A percentile compares a stretch with the other conserved stretches of the same genome.
Evolutionary conservation across 2,329 filamentous ascomycete genomes (phyloP).

Genomic region (Alternaria tenuissima): DNA sequence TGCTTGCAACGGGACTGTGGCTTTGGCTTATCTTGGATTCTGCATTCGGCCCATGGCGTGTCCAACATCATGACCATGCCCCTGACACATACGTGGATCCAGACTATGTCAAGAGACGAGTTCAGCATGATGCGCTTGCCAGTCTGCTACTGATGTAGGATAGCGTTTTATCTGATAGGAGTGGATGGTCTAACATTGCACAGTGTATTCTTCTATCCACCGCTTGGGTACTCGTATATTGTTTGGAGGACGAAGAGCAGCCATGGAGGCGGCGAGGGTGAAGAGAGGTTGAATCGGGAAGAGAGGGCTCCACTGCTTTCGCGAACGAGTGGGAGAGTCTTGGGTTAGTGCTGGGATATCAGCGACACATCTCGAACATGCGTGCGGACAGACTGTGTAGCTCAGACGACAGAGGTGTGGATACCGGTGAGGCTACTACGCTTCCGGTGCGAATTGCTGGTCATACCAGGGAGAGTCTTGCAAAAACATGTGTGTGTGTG

Average conservation of each 20-base stretch:
- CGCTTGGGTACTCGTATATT: slow-evolving; percentile 2
- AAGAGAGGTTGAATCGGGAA: neutral
- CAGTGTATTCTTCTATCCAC: slow-evolving; percentile 5
- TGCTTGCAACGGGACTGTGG: slow-evolving; percentile 3
- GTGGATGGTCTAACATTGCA: neutral
- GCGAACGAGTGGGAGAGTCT: neutral
- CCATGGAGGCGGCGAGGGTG: neutral
- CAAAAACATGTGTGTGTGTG: neutral
- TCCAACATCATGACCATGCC: neutral
- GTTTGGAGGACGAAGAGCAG: slow-evolving; percentile 1
- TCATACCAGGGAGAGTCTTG: neutral
- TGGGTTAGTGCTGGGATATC: neutral
- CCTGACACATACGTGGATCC: neutral
- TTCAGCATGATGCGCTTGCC: slow-evolving; percentile 1
- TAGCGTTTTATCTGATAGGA: neutral
- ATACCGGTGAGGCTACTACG: neutral
- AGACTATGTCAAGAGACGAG: neutral
- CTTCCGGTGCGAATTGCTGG: neutral
- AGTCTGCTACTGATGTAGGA: neutral
- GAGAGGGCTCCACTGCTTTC: slow-evolving; percentile 2
- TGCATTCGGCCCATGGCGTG: neutral
- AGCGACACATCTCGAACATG: neutral
- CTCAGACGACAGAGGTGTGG: neutral
- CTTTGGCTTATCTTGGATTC: slow-evolving; percentile 6
- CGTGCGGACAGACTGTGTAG: neutral